Evolutionary conservation across 306 rosid genomes (phyloP).

Genomic region (Fragaria ananassa): DNA sequence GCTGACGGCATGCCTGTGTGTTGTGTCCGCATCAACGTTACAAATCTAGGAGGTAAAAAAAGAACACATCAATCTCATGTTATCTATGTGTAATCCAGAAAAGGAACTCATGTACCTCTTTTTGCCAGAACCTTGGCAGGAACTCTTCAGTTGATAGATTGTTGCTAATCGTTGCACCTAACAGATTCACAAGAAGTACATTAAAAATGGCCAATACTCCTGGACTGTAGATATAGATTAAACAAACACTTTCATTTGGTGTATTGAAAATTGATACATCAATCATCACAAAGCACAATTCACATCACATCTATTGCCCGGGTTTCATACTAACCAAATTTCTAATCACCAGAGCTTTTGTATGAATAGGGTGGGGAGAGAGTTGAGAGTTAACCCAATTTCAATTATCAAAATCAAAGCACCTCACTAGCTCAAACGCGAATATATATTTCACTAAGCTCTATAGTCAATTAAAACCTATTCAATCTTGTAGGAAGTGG

Average conservation of each 20-base stretch:
- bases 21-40: slow-evolving; percentile 63
- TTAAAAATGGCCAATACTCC: slow-evolving; percentile 7
- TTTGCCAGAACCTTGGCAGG: slow-evolving; percentile 66
- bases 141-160: slow-evolving; percentile 65
- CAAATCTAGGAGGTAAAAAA: slow-evolving; percentile 53
- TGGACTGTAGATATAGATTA: not conserved
- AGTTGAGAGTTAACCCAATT: not conserved
- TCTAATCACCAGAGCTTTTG: not conserved
- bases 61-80: slow-evolving; percentile 16
- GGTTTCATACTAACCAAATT: not conserved
- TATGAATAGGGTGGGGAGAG: not conserved
- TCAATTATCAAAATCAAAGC: not conserved
- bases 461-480: not conserved
- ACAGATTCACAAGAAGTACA: slow-evolving; percentile 18
- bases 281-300: not conserved
- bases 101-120: slow-evolving; percentile 50
- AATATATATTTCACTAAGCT: not conserved
- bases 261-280: not conserved
- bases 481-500: not conserved
- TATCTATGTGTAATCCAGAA: slow-evolving; percentile 3
- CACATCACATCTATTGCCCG: not conserved
- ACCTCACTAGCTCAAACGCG: not conserved
- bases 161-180: slow-evolving; percentile 80
- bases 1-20: slow-evolving; percentile 79
- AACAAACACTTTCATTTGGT: not conserved